Conservation (phyloP, 371 early-diverging fungal genomes). For the Zopfochytrium polystomum region DNA sequence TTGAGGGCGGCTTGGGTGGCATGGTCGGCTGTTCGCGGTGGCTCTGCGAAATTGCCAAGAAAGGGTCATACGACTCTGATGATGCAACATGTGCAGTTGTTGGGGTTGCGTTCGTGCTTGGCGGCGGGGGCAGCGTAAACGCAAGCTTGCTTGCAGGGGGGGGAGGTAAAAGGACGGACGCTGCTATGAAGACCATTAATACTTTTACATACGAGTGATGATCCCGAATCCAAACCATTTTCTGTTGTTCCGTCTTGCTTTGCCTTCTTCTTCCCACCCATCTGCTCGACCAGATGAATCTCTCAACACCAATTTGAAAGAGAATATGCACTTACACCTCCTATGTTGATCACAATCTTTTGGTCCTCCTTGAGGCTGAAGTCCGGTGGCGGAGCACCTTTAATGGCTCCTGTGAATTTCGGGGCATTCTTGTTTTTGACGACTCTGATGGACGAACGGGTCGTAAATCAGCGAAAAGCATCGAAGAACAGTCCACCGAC, state of each 20-base stretch:
- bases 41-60: constrained; percentile 11
- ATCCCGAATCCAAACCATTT: background rate
- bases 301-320: background rate
- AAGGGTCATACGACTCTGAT: constrained; percentile 15
- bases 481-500: constrained; percentile 42
- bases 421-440: constrained; percentile 53
- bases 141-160: constrained; percentile 12
- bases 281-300: background rate
- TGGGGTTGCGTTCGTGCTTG: background rate
- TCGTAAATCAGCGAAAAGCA: background rate
- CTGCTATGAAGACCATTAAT: background rate
- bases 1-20: background rate
- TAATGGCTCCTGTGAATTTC: constrained; percentile 8
- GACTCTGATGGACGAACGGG: constrained; percentile 47
- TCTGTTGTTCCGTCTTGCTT: constrained; percentile 1
- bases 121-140: constrained; percentile 6
- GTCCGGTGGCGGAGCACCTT: constrained; percentile 62
- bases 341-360: constrained; percentile 76
- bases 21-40: background rate
- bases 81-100: background rate
- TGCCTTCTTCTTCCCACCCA: constrained; percentile 7
- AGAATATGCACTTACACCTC: constrained; percentile 45
- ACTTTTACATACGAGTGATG: no score
- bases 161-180: constrained; percentile 20
- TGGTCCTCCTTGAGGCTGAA: constrained; percentile 84